phyloP scores from a whole-genome alignment of 2,329 filamentous ascomycete species.

The Hymenoscyphus occultus region DNA sequence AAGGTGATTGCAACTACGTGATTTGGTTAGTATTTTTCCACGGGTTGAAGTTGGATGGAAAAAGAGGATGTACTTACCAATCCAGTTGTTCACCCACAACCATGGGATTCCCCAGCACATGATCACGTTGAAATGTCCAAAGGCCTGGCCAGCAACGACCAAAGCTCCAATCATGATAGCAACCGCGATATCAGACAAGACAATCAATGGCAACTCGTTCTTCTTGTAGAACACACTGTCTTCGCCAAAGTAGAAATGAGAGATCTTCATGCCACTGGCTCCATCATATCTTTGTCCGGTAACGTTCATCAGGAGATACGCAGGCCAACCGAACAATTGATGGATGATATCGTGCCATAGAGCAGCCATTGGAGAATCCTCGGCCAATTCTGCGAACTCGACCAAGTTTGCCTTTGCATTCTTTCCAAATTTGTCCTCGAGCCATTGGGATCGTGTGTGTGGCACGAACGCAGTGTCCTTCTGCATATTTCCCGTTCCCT shows the following conservation, averaged over 20 bases:
- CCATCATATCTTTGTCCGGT: conserved; percentile 35
- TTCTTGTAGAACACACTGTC: conserved; percentile 58
- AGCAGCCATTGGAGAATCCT: conserved; percentile 60
- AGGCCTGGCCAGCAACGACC: conserved; percentile 49
- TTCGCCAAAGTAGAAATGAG: conserved; percentile 57
- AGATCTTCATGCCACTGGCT: conserved; percentile 31
- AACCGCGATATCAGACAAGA: conserved; percentile 59
- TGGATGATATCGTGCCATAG: conserved; percentile 55
- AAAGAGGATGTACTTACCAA: conserved; percentile 46
- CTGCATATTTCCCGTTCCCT: conserved; percentile 64
- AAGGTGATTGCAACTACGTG: conserved; percentile 66
- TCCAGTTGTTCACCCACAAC: conserved; percentile 69
- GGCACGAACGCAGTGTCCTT: conserved; percentile 66
- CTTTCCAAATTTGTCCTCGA: conserved; percentile 31
- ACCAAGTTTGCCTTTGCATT: conserved; percentile 36
- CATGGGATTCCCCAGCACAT: conserved; percentile 63
- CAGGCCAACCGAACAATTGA: conserved; percentile 63
- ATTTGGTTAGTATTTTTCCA: neutral
- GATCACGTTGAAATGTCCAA: conserved; percentile 56
- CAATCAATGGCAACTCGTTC: conserved; percentile 54
- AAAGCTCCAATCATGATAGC: conserved; percentile 49
- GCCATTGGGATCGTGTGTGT: conserved; percentile 39
- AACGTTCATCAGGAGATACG: conserved; percentile 59
- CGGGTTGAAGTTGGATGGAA: neutral
- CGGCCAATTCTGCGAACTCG: conserved; percentile 51